Evolutionary conservation across 179 eudicot genomes (phyloP).

Genomic region (Beta lomatogona): DNA sequence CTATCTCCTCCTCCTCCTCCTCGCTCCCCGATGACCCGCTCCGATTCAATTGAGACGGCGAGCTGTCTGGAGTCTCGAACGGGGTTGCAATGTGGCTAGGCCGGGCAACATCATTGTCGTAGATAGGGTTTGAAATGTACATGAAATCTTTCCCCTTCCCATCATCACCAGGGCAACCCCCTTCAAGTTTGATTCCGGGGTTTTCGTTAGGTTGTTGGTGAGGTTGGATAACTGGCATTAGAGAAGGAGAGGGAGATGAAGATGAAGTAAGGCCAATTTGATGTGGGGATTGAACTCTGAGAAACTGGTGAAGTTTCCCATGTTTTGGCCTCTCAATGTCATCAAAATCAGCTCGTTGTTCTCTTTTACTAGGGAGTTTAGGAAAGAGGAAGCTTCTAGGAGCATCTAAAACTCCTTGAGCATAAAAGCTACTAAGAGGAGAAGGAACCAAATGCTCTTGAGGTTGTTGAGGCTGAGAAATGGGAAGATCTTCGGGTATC

Average conservation of each 20-base stretch:
- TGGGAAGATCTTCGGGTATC: constrained; percentile 21
- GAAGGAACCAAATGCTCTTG: constrained; percentile 35
- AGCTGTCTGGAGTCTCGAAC: constrained; percentile 73
- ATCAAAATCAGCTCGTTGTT: neutral
- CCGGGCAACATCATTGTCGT: constrained; percentile 38
- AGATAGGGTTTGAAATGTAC: constrained; percentile 78
- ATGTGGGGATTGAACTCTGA: constrained; percentile 32
- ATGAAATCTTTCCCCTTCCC: constrained; percentile 36
- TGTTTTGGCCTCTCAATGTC: constrained; percentile 51
- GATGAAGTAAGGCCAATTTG: constrained; percentile 30
- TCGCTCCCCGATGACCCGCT: constrained; percentile 19
- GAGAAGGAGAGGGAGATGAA: constrained; percentile 30
- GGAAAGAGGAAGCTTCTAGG: constrained; percentile 81
- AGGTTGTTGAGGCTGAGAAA: constrained; percentile 13
- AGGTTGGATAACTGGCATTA: constrained; percentile 14
- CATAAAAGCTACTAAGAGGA: constrained; percentile 52
- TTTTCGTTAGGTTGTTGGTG: constrained; percentile 3
- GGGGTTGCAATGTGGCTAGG: constrained; percentile 52
- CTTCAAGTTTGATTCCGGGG: constrained; percentile 18
- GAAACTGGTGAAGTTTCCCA: constrained; percentile 39
- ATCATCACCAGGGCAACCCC: neutral
- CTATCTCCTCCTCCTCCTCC: constrained; percentile 35
- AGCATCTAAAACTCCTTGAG: constrained; percentile 69
- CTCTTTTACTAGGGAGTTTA: constrained; percentile 36
- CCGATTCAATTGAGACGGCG: constrained; percentile 56